Conservation (phyloP, 345 rosid genomes). For the Bruguiera gymnorhiza region DNA sequence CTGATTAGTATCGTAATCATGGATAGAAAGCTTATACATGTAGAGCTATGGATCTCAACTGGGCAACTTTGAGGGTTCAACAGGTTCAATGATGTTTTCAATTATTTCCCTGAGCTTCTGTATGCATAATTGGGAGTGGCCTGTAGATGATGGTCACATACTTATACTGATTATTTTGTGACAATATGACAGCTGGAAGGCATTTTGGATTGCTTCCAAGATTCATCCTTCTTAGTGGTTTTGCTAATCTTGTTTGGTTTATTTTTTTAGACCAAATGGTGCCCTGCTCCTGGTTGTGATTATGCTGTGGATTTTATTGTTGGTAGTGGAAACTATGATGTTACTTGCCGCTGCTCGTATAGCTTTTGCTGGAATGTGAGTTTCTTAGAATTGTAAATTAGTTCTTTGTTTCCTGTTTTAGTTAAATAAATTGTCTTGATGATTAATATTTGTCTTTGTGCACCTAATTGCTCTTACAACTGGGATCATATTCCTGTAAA, state of each 20-base stretch:
- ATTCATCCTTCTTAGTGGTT: not conserved
- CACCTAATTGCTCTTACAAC: not conserved
- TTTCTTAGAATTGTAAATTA: conserved; percentile 3
- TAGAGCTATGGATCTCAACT: no score
- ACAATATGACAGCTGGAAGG: no score
- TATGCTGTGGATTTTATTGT: conserved; percentile 81
- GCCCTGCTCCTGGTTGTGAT: conserved; percentile 99
- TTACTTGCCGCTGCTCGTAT: conserved; percentile 71
- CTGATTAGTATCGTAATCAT: no score
- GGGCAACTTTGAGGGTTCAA: no score
- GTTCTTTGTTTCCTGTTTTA: not conserved
- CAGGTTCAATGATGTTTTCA: no score
- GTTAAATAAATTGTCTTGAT: not conserved
- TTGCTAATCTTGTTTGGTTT: conserved; percentile 7
- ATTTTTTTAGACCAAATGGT: conserved; percentile 88
- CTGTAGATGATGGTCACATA: no score
- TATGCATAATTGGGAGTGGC: no score
- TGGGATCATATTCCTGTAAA: not conserved
- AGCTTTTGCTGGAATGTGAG: conserved; percentile 94
- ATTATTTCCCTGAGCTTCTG: no score
- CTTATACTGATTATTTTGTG: no score
- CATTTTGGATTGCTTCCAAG: no score
- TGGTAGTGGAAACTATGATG: conserved; percentile 79
- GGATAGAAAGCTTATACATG: no score
- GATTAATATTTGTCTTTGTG: not conserved